Base-by-base conservation (phyloP, 2,329 filamentous ascomycete genomes). In the Zelopaecilomyces penicillatus region DNA sequence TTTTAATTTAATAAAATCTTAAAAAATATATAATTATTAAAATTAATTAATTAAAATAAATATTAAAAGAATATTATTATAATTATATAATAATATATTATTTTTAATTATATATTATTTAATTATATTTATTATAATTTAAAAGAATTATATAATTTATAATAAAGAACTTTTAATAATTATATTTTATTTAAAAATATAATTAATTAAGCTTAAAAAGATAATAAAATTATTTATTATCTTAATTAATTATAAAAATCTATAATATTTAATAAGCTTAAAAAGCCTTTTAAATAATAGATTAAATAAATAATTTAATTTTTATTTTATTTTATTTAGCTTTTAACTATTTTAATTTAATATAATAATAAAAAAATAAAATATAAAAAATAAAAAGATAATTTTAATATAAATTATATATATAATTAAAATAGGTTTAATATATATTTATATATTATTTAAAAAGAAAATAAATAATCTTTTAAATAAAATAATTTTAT, bases 361-460 rank as follows among this genome's bases (percentile, higher is more conserved):
- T 34, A 37, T 29, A 42, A 8, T 8, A 34, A 8, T 34, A 34
- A 34, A 34, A n/a, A 34, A 34, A 34, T 34, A 45, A 29, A 45
- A 12, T n/a, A 45, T 36, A 45, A 12, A 41, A 12, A 41, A 33
- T 33, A 31, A 12, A 39, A 27, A 34, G 35, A 39, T 33, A 26
- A 44, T 27, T 33, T 19, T 31, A 29, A 28, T 40, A 9, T 9
- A 9, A 38, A 11, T 9, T 11, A 38, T 34, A 34, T 34, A 8
- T 8, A 7, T 34, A 8, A 38, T 7, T 8, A 8, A n/a, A n/a
- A n/a, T n/a, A n/a, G n/a, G n/a, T n/a, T n/a, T n/a, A n/a, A n/a
- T n/a, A n/a, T n/a, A 8, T 8, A 8, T 34, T 8, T n/a, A n/a
- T n/a, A n/a, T n/a, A n/a, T n/a, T n/a, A n/a, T n/a, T n/a, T n/a